phyloP scores from a whole-genome alignment of 2,329 filamentous ascomycete genomes.

The Didymella sp. region DNA sequence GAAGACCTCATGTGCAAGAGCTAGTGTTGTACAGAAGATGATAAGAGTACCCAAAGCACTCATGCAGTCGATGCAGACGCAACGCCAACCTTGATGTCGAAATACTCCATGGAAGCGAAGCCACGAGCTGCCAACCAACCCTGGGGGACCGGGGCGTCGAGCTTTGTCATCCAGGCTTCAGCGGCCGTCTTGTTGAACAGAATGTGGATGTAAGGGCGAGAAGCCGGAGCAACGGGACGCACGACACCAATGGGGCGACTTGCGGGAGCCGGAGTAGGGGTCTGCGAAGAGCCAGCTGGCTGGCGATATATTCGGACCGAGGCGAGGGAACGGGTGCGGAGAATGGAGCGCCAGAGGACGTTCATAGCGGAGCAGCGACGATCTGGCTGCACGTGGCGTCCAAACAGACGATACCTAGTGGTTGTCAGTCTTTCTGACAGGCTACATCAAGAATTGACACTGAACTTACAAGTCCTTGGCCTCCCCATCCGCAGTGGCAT shows the following conservation, averaged over 20 bases:
- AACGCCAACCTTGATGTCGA: constrained; percentile 37
- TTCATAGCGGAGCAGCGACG: constrained; percentile 34
- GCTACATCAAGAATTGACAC: too few species aligned
- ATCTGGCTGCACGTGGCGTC: constrained; percentile 30
- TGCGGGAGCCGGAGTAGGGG: not conserved
- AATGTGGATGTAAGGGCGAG: constrained; percentile 35
- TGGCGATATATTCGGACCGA: constrained; percentile 32
- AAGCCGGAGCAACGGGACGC: not conserved
- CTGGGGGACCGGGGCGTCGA: constrained; percentile 17
- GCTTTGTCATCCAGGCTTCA: constrained; percentile 34
- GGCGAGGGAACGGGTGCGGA: constrained; percentile 31
- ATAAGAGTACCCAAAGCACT: not conserved
- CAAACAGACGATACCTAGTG: constrained; percentile 40
- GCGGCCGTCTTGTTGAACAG: constrained; percentile 31
- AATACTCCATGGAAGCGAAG: constrained; percentile 39
- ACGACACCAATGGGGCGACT: not conserved
- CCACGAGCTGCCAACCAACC: constrained; percentile 32
- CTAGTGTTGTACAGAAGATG: not conserved
- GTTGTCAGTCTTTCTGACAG: not conserved
- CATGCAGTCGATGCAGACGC: not conserved
- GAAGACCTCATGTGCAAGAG: not conserved
- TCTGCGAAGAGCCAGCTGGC: not conserved
- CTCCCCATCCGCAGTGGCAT: constrained; percentile 35
- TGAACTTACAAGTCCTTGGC: constrained; percentile 41
- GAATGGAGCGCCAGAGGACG: constrained; percentile 29